These are phyloP conservation scores for Geotrichum fermentans DNA, from an alignment of 1,139 yeast species.

Conservation along the genomic window DNA sequence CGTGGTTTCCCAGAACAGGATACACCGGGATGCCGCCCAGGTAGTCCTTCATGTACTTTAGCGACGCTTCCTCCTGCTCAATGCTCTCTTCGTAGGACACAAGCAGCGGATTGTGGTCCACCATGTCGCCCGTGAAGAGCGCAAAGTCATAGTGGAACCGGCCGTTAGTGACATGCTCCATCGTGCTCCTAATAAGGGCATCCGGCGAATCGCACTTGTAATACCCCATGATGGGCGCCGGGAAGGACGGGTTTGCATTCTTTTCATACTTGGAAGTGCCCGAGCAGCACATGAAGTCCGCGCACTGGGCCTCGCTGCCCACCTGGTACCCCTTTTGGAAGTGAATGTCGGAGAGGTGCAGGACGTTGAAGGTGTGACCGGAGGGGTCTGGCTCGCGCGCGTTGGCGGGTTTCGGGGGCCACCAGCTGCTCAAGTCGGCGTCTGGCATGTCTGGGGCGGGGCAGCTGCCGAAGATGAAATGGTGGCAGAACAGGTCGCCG, in stretches of 20 bases:
- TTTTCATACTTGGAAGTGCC: constrained; percentile 36
- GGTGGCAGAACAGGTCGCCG: constrained; percentile 53
- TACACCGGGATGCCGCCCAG: constrained; percentile 55
- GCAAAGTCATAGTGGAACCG: constrained; percentile 47
- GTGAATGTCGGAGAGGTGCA: constrained; percentile 64
- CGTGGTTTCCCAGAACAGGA: constrained; percentile 68
- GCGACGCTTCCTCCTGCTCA: constrained; percentile 49
- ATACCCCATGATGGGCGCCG: constrained; percentile 58
- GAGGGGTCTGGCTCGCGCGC: constrained; percentile 37
- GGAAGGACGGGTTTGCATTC: constrained; percentile 29
- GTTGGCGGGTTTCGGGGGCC: constrained; percentile 42
- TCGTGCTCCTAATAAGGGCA: constrained; percentile 51
- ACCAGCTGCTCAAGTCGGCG: constrained; percentile 41
- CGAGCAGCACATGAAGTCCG: constrained; percentile 49
- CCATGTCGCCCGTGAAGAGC: constrained; percentile 65
- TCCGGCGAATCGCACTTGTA: constrained; percentile 61
- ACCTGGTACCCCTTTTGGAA: constrained; percentile 51
- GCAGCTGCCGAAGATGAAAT: constrained; percentile 43
- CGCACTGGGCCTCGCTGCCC: constrained; percentile 60
- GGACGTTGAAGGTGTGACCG: constrained; percentile 52
- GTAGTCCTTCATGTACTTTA: constrained; percentile 52
- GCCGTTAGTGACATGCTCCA: constrained; percentile 41
- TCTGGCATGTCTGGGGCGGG: constrained; percentile 43
- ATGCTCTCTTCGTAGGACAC: constrained; percentile 47
- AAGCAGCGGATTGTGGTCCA: constrained; percentile 57